phyloP scores from a whole-genome alignment of 139 green algal genomes.

The Closterium sp. region DNA sequence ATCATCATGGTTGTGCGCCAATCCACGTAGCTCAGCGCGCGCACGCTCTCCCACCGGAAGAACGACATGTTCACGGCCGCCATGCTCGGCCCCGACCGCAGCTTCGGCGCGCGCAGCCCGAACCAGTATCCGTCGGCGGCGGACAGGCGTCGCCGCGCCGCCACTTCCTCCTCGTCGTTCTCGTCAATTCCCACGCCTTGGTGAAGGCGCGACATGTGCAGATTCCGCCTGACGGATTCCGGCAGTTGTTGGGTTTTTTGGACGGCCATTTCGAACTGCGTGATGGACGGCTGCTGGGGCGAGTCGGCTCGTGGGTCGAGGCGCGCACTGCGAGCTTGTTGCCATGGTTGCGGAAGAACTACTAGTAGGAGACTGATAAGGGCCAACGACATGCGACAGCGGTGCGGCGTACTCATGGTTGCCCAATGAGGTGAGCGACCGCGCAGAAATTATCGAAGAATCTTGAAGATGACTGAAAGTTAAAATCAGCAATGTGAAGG shows the following conservation, averaged over 20 bases:
- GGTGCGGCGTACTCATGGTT: not conserved
- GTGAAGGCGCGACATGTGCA: not conserved
- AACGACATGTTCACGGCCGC: slow-evolving; percentile 9
- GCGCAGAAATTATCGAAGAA: no score
- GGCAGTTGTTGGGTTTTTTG: not conserved
- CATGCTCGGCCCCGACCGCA: not conserved
- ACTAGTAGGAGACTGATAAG: not conserved
- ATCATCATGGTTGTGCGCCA: not conserved
- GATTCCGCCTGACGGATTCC: not conserved
- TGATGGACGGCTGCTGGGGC: not conserved
- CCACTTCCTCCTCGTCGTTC: not conserved
- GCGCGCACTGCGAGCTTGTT: not conserved
- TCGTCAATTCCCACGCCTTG: not conserved
- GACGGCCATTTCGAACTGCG: not conserved
- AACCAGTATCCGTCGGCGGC: not conserved
- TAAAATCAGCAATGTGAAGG: no score
- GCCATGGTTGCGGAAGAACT: not conserved
- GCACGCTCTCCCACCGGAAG: slow-evolving; percentile 7
- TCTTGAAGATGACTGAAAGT: no score
- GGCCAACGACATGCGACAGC: not conserved
- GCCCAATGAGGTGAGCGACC: not conserved
- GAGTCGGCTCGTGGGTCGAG: not conserved
- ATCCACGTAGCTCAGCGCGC: not conserved
- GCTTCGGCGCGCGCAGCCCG: not conserved
- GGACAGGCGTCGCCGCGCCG: not conserved